Base-by-base conservation (phyloP, 2,329 filamentous ascomycete genomes). In the Alternaria angustiovoidea region DNA sequence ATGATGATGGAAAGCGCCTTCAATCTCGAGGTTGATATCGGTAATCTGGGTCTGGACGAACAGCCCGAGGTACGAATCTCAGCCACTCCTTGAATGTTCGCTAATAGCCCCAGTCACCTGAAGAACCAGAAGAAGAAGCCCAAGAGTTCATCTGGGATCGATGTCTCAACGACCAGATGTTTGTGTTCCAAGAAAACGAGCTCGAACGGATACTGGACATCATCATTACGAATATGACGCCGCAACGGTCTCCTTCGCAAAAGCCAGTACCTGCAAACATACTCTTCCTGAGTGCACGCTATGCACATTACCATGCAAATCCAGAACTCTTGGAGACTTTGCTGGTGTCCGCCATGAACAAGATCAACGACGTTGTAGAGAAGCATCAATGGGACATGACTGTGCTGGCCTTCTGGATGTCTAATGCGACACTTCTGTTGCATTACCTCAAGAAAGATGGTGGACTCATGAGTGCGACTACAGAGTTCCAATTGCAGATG, bases 1-100 rank as follows among this genome's bases (percentile, higher is more conserved):
- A 97, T 99, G 93, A 97, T 98, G 94, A 95, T 96, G 88, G 95
- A 99, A 77, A 99, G 95, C 74, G 94, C 95, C 6, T 90, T 96
- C 67, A 97, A 99, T 77, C 84, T 99, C 36, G 95, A 99, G 78
- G 95, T 99, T 42, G 95, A 99, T 73, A 80, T 99, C 56, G 95
- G 94, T 12, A 99, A 97, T 71, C 87, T 99, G 57, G 95, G 95
- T 30, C 89, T 99, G 71, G 95, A 99, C 75, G 95, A 99, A 77
- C 91, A 96, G 73, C 92, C 94, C 53, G 95, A 98, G 84, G 92
- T 93, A 81, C 71, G 86, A 32, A 42, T 43, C 26, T 18, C 53
- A 41, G 12, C 36, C 41, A 42, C 14, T 44, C 54, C 39, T 42
- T 78, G 34, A 14, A 32, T 76, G 26, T 22, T 7, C 26, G 72